Base-by-base conservation (phyloP, 768 basidiomycete genomes). In the Kwoniella dejecticola region DNA sequence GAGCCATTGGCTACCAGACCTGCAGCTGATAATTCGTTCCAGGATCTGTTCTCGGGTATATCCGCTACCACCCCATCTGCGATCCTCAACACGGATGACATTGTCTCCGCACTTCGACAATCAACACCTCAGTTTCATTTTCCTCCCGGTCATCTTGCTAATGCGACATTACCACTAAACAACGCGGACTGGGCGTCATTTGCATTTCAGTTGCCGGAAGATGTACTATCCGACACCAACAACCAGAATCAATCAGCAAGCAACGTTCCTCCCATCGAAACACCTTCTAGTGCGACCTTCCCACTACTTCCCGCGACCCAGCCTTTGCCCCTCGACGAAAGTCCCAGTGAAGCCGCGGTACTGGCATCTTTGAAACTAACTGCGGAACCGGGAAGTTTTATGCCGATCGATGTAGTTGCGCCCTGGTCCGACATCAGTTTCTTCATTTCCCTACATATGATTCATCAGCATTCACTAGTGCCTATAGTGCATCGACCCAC, bases 381-480 rank as follows among this genome's bases (percentile, higher is more conserved):
- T 26, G 47, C 29, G 11, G 30, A 31, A 30, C 49, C 29, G 15
- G 49, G 29, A 17, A 31, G 30, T 31, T 52, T 52, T 13, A 31
- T 38, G 29, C 49, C 29, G 7, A 52, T 52, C 29, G 49, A 31
- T 3, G 33, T 38, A 4, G 17, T 52, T 6, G 49, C 49, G 11
- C 13, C 49, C 6, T 52, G 49, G 49, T 13, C 29, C 7, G 49
- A 31, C 27, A 38, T 30, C 13, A 4, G 49, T 17, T 52, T 52
- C 49, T 52, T 52, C 49, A n/a, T 52, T 2, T 52, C 49, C 12
- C 24, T 52, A 23, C 49, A 52, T n/a, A 52, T 52, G 49, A 26
- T 26, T n/a, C 49, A 31, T 24, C 49, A 52, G 27, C 49, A 52
- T 52, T 26, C 33, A 17, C 21, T 52, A 31, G 33, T 38, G 7